Conservation (phyloP, 2,329 filamentous ascomycete species). For the Elsinoe necatrix region DNA sequence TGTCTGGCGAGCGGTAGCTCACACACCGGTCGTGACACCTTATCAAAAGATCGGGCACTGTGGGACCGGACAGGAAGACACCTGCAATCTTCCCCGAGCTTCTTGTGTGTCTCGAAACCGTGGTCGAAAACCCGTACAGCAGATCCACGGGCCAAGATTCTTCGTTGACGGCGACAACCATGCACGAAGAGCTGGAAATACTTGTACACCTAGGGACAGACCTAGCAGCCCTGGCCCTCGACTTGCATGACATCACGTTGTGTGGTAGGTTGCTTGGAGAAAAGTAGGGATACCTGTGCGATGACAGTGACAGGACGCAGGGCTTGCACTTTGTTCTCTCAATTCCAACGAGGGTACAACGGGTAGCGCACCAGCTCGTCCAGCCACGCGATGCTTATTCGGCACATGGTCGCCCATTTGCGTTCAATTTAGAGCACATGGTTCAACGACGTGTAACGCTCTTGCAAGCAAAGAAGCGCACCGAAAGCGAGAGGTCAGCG, state of each 20-base stretch:
- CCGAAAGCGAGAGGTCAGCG: background rate
- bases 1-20: conserved; percentile 7
- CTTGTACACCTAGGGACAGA: background rate
- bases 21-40: conserved; percentile 1
- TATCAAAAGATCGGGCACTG: conserved; percentile 4
- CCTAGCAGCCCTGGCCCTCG: background rate
- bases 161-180: background rate
- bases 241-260: conserved; percentile 1
- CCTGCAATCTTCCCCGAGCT: conserved; percentile 5
- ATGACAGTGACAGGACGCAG: conserved; percentile 12
- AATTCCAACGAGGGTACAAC: conserved; percentile 9
- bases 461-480: background rate
- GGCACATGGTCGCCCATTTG: conserved; percentile 7
- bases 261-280: background rate
- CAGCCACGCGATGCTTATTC: conserved; percentile 12
- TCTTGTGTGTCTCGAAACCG: conserved; percentile 2
- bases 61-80: background rate
- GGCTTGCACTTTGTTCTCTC: background rate
- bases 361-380: conserved; percentile 8
- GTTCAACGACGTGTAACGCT: conserved; percentile 7
- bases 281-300: background rate
- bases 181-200: background rate
- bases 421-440: conserved; percentile 11
- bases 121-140: background rate
- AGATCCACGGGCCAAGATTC: background rate